These are phyloP conservation scores for Colletotrichum truncatum DNA, from an alignment of 2,329 filamentous ascomycete species.

Conservation along the genomic window DNA sequence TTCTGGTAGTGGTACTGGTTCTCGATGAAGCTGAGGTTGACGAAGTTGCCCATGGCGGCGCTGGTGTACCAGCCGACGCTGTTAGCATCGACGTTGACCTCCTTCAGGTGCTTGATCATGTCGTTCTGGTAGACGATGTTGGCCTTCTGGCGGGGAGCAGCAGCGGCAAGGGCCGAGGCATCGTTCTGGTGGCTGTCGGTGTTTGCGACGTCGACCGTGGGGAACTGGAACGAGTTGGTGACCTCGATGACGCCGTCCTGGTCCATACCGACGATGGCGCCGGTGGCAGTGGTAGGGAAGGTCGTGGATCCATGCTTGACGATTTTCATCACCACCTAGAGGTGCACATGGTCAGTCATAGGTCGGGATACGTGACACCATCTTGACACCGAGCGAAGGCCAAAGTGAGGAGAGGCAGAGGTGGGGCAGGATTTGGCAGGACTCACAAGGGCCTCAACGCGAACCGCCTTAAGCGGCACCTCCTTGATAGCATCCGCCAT, in stretches of 20 bases:
- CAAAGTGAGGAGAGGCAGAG: conserved; percentile 37
- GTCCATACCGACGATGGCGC: conserved; percentile 94
- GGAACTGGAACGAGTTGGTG: conserved; percentile 96
- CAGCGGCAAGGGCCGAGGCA: conserved; percentile 79
- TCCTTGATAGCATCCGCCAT: conserved; percentile 73
- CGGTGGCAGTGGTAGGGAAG: conserved; percentile 90
- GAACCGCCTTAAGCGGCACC: conserved; percentile 82
- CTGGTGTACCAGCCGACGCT: conserved; percentile 99
- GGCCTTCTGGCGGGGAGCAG: conserved; percentile 90
- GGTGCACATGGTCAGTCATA: conserved; percentile 32
- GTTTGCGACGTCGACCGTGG: conserved; percentile 77
- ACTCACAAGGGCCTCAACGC: conserved; percentile 92
- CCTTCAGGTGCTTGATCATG: conserved; percentile 96
- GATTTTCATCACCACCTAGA: conserved; percentile 94
- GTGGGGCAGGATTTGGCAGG: conserved; percentile 43
- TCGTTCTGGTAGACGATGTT: conserved; percentile 91
- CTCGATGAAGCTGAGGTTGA: conserved; percentile 95
- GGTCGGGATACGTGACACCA: neutral
- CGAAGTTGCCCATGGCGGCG: conserved; percentile 98
- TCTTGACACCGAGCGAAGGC: conserved; percentile 34
- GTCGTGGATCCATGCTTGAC: conserved; percentile 91
- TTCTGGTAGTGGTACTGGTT: conserved; percentile 98
- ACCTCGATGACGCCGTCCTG: conserved; percentile 82
- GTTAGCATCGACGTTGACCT: conserved; percentile 98
- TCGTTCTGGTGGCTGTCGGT: conserved; percentile 80